phyloP scores from a whole-genome alignment of 2,329 filamentous ascomycete genomes.

The Zasmidium cellare region DNA sequence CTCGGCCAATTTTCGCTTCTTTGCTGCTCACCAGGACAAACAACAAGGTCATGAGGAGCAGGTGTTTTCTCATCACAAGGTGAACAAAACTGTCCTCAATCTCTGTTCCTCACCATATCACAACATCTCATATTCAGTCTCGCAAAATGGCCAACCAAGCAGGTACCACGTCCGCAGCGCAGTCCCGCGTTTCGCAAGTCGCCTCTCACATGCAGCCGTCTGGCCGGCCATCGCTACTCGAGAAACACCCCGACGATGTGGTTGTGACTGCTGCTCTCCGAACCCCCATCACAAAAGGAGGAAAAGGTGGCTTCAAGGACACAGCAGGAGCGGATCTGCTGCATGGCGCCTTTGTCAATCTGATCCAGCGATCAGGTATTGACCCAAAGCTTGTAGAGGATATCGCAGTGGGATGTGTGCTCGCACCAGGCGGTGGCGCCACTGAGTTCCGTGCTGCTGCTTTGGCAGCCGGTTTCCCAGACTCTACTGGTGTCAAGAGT shows the following conservation, averaged over 20 bases:
- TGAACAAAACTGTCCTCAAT: neutral
- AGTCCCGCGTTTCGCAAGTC: conserved; percentile 57
- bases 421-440: conserved; percentile 89
- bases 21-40: neutral
- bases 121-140: neutral
- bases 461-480: conserved; percentile 87
- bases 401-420: conserved; percentile 85
- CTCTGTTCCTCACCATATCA: neutral
- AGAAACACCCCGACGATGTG: conserved; percentile 65
- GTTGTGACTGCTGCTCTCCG: conserved; percentile 92
- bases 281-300: conserved; percentile 88
- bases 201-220: conserved; percentile 55
- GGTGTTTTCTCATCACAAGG: neutral
- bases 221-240: conserved; percentile 46
- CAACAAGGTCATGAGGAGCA: neutral
- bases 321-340: conserved; percentile 86
- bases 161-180: conserved; percentile 21
- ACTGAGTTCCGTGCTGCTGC: conserved; percentile 95
- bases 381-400: conserved; percentile 88
- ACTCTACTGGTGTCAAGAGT: conserved; percentile 77
- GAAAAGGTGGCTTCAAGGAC: conserved; percentile 94
- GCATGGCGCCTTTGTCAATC: conserved; percentile 74
- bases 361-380: conserved; percentile 83
- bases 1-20: neutral
- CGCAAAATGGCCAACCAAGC: conserved; percentile 23